Evolutionary conservation across 2,329 filamentous ascomycete species (phyloP).

Genomic region (Ustilaginoidea virens): DNA sequence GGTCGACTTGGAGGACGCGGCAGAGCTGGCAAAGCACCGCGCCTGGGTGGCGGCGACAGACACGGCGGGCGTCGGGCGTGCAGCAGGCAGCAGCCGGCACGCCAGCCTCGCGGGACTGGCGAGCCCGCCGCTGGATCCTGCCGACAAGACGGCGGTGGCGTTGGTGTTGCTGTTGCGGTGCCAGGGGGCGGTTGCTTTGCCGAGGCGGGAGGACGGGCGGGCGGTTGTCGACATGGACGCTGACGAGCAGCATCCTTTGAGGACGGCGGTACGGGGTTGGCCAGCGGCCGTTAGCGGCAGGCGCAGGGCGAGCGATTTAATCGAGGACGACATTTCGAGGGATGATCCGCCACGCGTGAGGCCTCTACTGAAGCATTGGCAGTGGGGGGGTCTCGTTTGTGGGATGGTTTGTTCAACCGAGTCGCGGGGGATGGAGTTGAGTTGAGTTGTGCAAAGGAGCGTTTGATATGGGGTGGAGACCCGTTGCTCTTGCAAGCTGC

Average conservation of each 20-base stretch:
- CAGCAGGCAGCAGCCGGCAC: conserved; percentile 4
- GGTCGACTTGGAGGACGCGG: conserved; percentile 1
- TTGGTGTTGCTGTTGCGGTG: conserved; percentile 5
- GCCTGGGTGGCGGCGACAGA: conserved; percentile 3
- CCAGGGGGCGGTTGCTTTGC: conserved; percentile 7
- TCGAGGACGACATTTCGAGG: conserved; percentile 13
- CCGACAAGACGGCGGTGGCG: neutral
- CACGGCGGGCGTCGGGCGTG: neutral
- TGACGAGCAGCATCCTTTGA: conserved; percentile 11
- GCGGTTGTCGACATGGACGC: conserved; percentile 14
- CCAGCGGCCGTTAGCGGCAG: conserved; percentile 11
- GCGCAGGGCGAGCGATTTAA: conserved; percentile 18
- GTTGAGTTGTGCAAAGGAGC: too few relatives aligned
- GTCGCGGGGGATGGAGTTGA: too few relatives aligned
- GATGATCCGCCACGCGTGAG: neutral
- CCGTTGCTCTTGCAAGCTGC: too few relatives aligned
- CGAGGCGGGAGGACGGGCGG: conserved; percentile 10
- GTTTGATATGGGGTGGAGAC: too few relatives aligned
- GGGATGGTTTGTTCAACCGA: too few relatives aligned
- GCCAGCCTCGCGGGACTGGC: conserved; percentile 2
- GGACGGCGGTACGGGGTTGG: conserved; percentile 9
- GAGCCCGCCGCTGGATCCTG: conserved; percentile 1
- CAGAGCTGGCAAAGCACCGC: conserved; percentile 7
- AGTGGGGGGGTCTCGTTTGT: too few relatives aligned
- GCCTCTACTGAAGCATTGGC: conserved; percentile 1